Conservation (phyloP, 2,329 filamentous ascomycete genomes). For the Cladobotryum protrusum region DNA sequence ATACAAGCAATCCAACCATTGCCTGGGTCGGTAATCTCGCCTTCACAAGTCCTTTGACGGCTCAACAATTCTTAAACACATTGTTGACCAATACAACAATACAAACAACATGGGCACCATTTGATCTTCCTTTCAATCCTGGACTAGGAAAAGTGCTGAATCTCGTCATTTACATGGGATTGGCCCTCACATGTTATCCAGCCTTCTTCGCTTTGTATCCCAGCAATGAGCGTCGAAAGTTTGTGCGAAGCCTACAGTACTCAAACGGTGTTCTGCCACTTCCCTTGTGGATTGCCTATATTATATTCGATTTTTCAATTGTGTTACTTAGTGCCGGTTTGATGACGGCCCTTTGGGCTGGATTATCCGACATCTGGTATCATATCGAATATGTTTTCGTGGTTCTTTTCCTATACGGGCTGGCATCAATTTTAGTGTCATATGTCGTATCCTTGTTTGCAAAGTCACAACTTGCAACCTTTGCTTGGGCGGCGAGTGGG, state of each 20-base stretch:
- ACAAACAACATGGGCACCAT: constrained; percentile 63
- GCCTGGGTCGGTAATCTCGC: constrained; percentile 63
- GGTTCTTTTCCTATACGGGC: constrained; percentile 72
- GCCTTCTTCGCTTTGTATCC: constrained; percentile 87
- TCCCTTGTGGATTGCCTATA: constrained; percentile 80
- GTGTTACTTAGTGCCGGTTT: constrained; percentile 60
- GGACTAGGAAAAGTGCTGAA: constrained; percentile 68
- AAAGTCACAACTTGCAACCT: constrained; percentile 73
- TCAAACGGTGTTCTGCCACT: constrained; percentile 81
- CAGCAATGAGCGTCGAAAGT: constrained; percentile 71
- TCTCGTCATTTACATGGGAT: constrained; percentile 72
- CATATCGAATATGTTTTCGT: constrained; percentile 75
- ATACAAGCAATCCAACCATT: constrained; percentile 54
- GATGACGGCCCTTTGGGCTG: constrained; percentile 62
- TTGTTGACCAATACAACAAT: constrained; percentile 64
- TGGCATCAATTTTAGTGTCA: constrained; percentile 67
- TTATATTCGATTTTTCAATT: constrained; percentile 71
- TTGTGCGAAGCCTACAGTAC: constrained; percentile 81
- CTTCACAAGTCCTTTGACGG: constrained; percentile 51
- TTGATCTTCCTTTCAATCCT: constrained; percentile 67
- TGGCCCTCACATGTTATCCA: constrained; percentile 72
- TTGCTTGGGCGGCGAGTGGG: constrained; percentile 72
- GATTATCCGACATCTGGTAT: constrained; percentile 63
- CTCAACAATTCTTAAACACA: constrained; percentile 61
- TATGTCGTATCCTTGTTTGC: constrained; percentile 80